Base-by-base conservation (phyloP, 768 basidiomycete genomes). In the Candolleomyces aberdarensis region DNA sequence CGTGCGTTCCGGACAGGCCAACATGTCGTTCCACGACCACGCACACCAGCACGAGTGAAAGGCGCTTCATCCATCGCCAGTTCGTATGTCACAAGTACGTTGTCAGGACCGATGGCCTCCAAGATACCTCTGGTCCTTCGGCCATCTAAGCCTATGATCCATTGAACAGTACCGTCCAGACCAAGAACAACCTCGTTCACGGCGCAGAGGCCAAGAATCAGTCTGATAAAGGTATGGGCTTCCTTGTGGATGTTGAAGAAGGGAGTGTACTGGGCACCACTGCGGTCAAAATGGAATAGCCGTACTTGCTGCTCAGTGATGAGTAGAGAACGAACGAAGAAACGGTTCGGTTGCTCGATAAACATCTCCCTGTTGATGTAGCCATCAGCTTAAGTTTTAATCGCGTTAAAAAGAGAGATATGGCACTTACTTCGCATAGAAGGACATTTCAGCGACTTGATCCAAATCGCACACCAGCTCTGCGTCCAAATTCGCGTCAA, bases 281-380 rank as follows among this genome's bases (percentile, higher is more conserved):
- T 48, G 10, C 59, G 41, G 19, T 61, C 59, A 20, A 47, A 61
- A 15, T 61, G 59, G 26, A 61, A n/a, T 11, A 61, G 47, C 3
- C 53, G 53, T n/a, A 44, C 19, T 4, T 14, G 52, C 2, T 39
- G 8, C 31, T 50, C 32, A 1, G 53, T 56, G n/a, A 61, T 2
- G 32, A 61, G 9, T 13, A 61, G 2, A 4, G 48, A 9, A 6
- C 59, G 48, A 14, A 55, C 54, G 36, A 61, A 61, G 3, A 15
- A 10, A 2, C 59, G 48, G 20, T 55, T 56, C 8, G 59, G 54
- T 31, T 61, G 59, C 9, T 56, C 5, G 20, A 40, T 55, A 10
- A 32, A 51, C 13, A 56, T 48, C n/a, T 61, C 44, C 15, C 59
- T 61, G 15, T 10, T 2, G 4, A 14, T 1, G n/a, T 6, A 17